A percentile compares a stretch with the other conserved stretches of the same genome.
Evolutionary conservation across 768 basidiomycete genomes (phyloP).

Genomic region (Serendipita indica): DNA sequence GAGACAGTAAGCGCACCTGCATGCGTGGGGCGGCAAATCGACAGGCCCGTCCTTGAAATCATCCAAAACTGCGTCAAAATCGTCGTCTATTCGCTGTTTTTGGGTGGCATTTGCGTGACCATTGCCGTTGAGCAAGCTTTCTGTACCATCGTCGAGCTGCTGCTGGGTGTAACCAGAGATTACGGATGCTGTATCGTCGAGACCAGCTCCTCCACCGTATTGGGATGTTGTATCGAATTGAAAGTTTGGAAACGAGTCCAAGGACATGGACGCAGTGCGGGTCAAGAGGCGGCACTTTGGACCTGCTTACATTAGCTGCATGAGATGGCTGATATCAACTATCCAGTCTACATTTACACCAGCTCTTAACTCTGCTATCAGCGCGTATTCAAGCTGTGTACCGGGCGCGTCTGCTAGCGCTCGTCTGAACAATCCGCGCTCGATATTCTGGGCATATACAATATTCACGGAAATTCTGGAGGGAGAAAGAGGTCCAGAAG

Average conservation of each 20-base stretch:
- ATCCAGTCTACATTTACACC: no score
- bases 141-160: conserved; percentile 13
- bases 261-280: conserved; percentile 1
- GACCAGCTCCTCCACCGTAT: conserved; percentile 16
- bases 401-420: no score
- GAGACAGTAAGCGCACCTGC: conserved; percentile 49
- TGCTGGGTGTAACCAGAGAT: conserved; percentile 20
- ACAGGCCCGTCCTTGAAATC: conserved; percentile 67
- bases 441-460: no score
- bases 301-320: no score
- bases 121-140: conserved; percentile 14
- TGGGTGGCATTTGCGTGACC: conserved; percentile 17
- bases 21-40: conserved; percentile 83
- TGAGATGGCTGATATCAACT: no score
- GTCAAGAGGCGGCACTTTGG: neutral
- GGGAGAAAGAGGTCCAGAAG: no score
- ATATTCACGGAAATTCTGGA: no score
- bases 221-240: conserved; percentile 17
- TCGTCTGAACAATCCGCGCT: no score
- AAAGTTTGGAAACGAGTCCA: conserved; percentile 11
- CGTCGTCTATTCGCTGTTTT: conserved; percentile 45
- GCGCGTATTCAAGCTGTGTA: no score
- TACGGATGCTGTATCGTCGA: conserved; percentile 19
- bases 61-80: conserved; percentile 80
- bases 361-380: no score